Percentiles rank a stretch among this genome's conserved stretches.
Evolutionary conservation across 2,329 filamentous ascomycete genomes (phyloP).

Genomic region (Trichoderma citrinoviride): DNA sequence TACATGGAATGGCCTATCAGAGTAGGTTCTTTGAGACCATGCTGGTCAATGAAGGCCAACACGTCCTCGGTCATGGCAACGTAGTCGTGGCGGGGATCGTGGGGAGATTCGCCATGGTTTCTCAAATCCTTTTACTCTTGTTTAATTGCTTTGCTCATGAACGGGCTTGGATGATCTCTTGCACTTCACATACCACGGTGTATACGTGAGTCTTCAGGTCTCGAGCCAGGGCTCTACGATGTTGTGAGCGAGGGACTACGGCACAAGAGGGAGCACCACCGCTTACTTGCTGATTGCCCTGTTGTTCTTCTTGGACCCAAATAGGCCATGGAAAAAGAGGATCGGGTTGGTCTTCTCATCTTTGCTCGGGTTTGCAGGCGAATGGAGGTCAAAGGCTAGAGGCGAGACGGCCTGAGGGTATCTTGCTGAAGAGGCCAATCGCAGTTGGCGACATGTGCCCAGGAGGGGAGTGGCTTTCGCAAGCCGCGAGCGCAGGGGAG

Average conservation of each 20-base stretch:
- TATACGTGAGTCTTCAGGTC: slow-evolving; percentile 80
- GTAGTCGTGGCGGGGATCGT: slow-evolving; percentile 75
- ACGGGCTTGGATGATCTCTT: not conserved
- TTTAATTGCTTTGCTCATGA: too few relatives aligned
- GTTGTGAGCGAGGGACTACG: slow-evolving; percentile 19
- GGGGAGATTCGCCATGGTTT: slow-evolving; percentile 90
- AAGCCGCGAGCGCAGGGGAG: slow-evolving; percentile 1
- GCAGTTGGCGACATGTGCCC: not conserved
- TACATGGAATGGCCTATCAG: slow-evolving; percentile 94
- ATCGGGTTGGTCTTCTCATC: slow-evolving; percentile 59
- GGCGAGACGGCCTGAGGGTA: slow-evolving; percentile 27
- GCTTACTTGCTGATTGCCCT: slow-evolving; percentile 85
- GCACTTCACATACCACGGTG: slow-evolving; percentile 60
- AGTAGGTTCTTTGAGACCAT: slow-evolving; percentile 66
- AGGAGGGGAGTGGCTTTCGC: not conserved
- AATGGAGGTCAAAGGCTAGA: slow-evolving; percentile 66
- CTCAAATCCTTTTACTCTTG: slow-evolving; percentile 65
- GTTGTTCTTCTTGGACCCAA: slow-evolving; percentile 95
- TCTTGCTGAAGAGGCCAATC: not conserved
- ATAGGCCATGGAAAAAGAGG: slow-evolving; percentile 86
- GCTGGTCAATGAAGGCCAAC: slow-evolving; percentile 69
- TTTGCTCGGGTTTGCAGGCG: slow-evolving; percentile 46
- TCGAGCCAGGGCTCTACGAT: slow-evolving; percentile 68
- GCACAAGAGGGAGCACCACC: not conserved
- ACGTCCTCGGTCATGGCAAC: slow-evolving; percentile 78